Percentiles rank a stretch among this genome's conserved stretches.
Conservation (phyloP, 1,284 basidiomycete genomes). For the Tylopilus sp. region DNA sequence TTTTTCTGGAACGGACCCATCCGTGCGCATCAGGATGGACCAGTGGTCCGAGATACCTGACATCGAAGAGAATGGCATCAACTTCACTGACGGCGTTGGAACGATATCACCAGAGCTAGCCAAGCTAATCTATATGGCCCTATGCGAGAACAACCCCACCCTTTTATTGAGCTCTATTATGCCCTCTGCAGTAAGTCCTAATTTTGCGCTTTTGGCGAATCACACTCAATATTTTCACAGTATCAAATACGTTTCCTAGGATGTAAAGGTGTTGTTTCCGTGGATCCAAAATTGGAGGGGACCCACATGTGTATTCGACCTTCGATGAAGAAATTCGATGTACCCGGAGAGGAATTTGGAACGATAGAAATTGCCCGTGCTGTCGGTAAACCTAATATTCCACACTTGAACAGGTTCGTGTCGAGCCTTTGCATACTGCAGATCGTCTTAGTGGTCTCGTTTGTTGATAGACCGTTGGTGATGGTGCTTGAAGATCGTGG, state of each 20-base stretch:
- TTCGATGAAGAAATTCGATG: constrained; percentile 74
- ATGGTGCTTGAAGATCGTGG: constrained; percentile 68
- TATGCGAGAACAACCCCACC: constrained; percentile 45
- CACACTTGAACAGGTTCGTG: constrained; percentile 60
- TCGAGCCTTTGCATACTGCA: background rate
- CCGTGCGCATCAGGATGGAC: constrained; percentile 49
- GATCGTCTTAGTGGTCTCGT: background rate
- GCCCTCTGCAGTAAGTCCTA: constrained; percentile 55
- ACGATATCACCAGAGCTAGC: constrained; percentile 64
- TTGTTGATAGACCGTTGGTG: constrained; percentile 49
- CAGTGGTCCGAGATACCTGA: constrained; percentile 63
- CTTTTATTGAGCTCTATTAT: constrained; percentile 31
- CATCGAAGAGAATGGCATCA: constrained; percentile 41
- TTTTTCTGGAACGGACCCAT: constrained; percentile 75
- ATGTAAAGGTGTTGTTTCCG: constrained; percentile 69
- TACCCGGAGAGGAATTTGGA: constrained; percentile 42
- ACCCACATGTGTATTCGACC: constrained; percentile 61
- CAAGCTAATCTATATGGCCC: constrained; percentile 51
- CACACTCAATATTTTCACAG: constrained; percentile 31
- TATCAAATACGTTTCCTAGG: constrained; percentile 77
- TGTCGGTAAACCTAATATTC: constrained; percentile 54
- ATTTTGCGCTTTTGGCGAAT: no score
- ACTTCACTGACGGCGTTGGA: constrained; percentile 74
- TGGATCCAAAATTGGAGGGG: constrained; percentile 51
- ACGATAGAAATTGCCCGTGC: constrained; percentile 67